Conservation (phyloP, 176 grass and related monocot genomes). For the Phragmites australis region DNA sequence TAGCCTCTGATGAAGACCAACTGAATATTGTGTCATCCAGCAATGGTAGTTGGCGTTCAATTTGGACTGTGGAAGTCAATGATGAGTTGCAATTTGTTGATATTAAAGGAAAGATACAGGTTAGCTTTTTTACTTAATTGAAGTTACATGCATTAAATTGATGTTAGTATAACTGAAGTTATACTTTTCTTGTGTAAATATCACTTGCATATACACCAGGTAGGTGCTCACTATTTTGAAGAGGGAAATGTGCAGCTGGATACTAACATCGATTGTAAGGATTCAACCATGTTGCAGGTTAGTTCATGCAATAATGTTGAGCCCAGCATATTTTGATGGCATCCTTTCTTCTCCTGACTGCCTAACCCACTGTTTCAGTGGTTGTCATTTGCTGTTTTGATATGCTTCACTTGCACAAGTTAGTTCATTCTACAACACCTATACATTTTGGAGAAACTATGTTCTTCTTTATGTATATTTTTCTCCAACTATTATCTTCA, state of each 20-base stretch:
- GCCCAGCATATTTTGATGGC: not conserved
- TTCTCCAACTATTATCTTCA: not conserved
- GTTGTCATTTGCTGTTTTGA: not conserved
- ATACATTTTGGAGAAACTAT: not conserved
- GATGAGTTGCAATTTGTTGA: slow-evolving; percentile 70
- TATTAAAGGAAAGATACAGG: slow-evolving; percentile 95
- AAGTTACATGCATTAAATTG: slow-evolving; percentile 38
- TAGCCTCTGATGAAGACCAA: slow-evolving; percentile 41
- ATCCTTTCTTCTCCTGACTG: not conserved
- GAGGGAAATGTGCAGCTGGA: slow-evolving; percentile 99
- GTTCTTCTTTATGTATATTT: not conserved
- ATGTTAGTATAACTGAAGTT: slow-evolving; percentile 19
- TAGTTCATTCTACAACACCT: not conserved
- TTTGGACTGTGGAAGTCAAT: slow-evolving; percentile 84
- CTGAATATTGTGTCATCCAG: slow-evolving; percentile 56
- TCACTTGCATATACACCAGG: slow-evolving; percentile 51
- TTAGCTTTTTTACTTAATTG: slow-evolving; percentile 40
- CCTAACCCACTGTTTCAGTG: not conserved
- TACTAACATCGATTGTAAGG: slow-evolving; percentile 80
- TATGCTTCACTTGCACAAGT: not conserved
- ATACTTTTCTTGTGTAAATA: slow-evolving; percentile 13
- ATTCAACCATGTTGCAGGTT: slow-evolving; percentile 86
- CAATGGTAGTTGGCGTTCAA: slow-evolving; percentile 83
- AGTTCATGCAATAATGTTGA: slow-evolving; percentile 27
- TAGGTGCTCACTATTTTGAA: slow-evolving; percentile 98